phyloP scores from a whole-genome alignment of 768 basidiomycete genomes.

The Boletus tomentosulus region DNA sequence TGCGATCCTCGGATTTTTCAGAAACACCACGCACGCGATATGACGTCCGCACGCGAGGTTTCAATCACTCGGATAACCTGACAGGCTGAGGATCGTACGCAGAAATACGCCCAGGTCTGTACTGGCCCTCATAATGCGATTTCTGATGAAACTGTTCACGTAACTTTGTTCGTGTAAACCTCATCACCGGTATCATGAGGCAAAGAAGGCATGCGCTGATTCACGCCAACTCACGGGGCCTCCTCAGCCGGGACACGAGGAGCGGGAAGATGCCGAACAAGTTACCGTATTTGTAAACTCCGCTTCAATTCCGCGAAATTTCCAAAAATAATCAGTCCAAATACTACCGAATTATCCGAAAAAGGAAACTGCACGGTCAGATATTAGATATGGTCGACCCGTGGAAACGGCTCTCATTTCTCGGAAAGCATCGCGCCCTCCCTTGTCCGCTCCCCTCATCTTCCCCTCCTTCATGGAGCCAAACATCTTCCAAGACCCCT shows the following conservation, averaged over 20 bases:
- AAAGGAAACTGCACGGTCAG: conserved; percentile 16
- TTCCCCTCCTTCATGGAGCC: conserved; percentile 20
- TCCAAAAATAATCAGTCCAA: conserved; percentile 2
- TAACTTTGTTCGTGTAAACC: not conserved
- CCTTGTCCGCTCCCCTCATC: conserved; percentile 4
- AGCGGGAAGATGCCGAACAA: conserved; percentile 6
- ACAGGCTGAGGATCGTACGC: not conserved
- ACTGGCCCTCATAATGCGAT: too few species aligned
- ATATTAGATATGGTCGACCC: conserved; percentile 12
- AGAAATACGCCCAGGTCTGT: not conserved
- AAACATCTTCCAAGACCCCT: conserved; percentile 27
- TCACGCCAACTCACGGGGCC: too few species aligned
- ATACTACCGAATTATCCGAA: conserved; percentile 17
- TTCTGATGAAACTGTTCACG: not conserved
- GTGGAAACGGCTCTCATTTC: conserved; percentile 10
- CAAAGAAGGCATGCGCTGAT: too few species aligned
- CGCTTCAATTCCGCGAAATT: conserved; percentile 24
- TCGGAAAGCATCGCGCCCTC: not conserved
- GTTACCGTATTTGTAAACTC: not conserved
- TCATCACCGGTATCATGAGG: too few species aligned
- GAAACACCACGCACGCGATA: not conserved
- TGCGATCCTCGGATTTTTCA: conserved; percentile 12
- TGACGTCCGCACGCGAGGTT: not conserved
- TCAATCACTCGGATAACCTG: not conserved
- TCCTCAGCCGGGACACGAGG: too few species aligned